These are phyloP conservation scores for Sphaerulina populicola DNA, from an alignment of 2,329 filamentous ascomycete genomes.

Conservation along the genomic window DNA sequence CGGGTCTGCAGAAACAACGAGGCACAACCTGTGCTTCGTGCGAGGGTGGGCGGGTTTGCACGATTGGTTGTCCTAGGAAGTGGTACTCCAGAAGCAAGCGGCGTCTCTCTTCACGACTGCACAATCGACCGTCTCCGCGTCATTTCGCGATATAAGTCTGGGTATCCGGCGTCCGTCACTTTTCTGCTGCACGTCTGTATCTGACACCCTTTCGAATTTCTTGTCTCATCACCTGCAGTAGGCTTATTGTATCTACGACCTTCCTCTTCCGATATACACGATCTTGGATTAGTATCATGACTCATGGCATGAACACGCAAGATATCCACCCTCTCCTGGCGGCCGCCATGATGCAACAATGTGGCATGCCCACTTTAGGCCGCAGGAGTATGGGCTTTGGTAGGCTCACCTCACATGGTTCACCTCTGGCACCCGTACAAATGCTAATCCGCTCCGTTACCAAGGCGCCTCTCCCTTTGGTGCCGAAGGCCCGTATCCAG, in stretches of 20 bases:
- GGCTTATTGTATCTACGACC: background rate
- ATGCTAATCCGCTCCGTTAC: background rate
- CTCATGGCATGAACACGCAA: background rate
- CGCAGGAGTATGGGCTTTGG: conserved; percentile 11
- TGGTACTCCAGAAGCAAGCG: background rate
- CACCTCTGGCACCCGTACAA: no score
- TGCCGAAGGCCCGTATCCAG: conserved; percentile 11
- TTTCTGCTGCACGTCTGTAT: background rate
- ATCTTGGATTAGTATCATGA: background rate
- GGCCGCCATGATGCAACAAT: conserved; percentile 4
- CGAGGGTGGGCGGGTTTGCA: background rate
- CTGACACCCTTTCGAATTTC: background rate
- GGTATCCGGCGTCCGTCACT: background rate
- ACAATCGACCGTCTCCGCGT: background rate
- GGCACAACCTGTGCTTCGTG: background rate
- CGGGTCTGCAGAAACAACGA: no score
- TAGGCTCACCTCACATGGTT: background rate
- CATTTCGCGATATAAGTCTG: background rate
- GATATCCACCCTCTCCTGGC: conserved; percentile 1
- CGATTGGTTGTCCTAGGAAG: background rate
- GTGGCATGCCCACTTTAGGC: conserved; percentile 12
- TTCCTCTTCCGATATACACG: background rate
- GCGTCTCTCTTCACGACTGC: background rate
- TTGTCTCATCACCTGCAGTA: background rate
- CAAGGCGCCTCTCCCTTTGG: conserved; percentile 13